These are phyloP conservation scores for Xerocomellus dryophilus DNA, from an alignment of 768 basidiomycete genomes.

Conservation along the genomic window DNA sequence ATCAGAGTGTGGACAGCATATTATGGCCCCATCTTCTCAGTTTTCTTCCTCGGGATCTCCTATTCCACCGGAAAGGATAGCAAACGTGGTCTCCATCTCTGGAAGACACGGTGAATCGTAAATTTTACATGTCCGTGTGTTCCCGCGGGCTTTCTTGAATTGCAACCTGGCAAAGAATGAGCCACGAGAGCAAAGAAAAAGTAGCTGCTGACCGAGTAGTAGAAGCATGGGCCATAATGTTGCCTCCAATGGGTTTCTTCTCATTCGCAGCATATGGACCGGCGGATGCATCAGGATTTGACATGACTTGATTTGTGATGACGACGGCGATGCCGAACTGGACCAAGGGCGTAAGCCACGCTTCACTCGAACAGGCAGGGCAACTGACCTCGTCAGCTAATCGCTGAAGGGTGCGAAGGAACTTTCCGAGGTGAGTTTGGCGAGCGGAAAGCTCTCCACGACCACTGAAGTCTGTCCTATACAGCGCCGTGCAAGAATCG, in stretches of 20 bases:
- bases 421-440: constrained; percentile 94
- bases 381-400: constrained; percentile 88
- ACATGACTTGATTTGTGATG: constrained; percentile 98
- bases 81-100: constrained; percentile 93
- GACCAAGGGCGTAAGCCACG: constrained; percentile 7
- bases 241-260: constrained; percentile 98
- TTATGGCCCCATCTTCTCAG: constrained; percentile 28
- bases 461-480: constrained; percentile 93
- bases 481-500: constrained; percentile 93
- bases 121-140: constrained; percentile 92
- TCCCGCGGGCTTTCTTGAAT: constrained; percentile 87
- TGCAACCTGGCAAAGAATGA: constrained; percentile 56
- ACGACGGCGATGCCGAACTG: constrained; percentile 98
- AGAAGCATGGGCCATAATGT: constrained; percentile 98
- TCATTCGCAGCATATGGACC: constrained; percentile 86
- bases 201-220: constrained; percentile 72
- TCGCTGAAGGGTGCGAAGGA: constrained; percentile 87
- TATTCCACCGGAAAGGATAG: constrained; percentile 87
- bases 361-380: not conserved
- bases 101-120: constrained; percentile 98
- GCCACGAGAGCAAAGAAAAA: not conserved
- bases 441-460: constrained; percentile 93
- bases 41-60: constrained; percentile 91
- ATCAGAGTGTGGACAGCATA: not conserved
- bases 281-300: constrained; percentile 92